Evolutionary conservation across 2,329 filamentous ascomycete species (phyloP).

Genomic region (Helicocarpus griseus): DNA sequence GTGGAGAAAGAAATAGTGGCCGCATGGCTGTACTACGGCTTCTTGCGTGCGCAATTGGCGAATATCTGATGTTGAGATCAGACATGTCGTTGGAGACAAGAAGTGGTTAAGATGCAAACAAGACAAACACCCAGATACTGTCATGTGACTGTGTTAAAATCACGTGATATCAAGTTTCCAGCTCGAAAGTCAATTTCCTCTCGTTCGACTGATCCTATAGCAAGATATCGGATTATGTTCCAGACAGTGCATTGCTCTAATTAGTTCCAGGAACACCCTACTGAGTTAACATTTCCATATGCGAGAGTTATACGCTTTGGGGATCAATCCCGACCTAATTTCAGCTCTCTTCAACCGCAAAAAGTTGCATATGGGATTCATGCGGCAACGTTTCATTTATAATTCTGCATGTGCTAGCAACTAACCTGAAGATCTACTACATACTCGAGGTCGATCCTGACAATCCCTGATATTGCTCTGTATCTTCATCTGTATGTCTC

Average conservation of each 20-base stretch:
- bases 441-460: no score
- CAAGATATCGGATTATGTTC: background rate
- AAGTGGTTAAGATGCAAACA: slow-evolving; percentile 6
- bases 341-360: background rate
- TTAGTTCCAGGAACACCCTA: no score
- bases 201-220: background rate
- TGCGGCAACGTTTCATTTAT: background rate
- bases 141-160: background rate
- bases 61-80: background rate
- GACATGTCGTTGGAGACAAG: background rate
- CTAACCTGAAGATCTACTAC: no score
- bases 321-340: background rate
- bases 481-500: no score
- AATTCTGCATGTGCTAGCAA: background rate
- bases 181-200: background rate
- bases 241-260: no score
- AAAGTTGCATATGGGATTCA: background rate
- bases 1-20: slow-evolving; percentile 19
- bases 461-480: no score
- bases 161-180: background rate
- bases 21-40: slow-evolving; percentile 20
- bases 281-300: no score
- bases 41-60: background rate
- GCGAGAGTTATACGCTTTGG: no score
- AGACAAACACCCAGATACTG: background rate